Evolutionary conservation across 192 early-diverging fungal species (phyloP).

Genomic region (Phycomyces blakesleeanus): DNA sequence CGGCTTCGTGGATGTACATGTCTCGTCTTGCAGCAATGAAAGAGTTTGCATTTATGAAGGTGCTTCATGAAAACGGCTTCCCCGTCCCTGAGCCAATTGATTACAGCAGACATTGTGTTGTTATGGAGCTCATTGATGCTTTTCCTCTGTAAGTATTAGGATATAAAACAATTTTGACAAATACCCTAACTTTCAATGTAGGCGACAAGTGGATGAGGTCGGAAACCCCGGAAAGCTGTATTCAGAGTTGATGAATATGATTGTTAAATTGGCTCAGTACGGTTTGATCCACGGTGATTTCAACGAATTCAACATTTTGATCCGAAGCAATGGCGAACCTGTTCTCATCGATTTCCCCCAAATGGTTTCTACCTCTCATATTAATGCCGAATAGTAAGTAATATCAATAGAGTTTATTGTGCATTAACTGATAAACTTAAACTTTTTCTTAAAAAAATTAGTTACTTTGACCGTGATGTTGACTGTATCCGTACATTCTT

Average conservation of each 20-base stretch:
- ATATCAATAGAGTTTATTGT: too few species aligned
- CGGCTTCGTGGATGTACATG: slow-evolving; percentile 99
- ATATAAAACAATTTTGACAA: neutral
- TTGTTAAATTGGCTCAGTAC: slow-evolving; percentile 88
- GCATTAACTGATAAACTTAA: too few species aligned
- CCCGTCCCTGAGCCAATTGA: slow-evolving; percentile 94
- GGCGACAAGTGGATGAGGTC: slow-evolving; percentile 82
- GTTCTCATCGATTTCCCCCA: slow-evolving; percentile 99
- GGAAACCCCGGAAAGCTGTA: slow-evolving; percentile 91
- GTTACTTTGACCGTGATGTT: slow-evolving; percentile 98
- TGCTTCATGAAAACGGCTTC: slow-evolving; percentile 90
- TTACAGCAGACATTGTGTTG: slow-evolving; percentile 91
- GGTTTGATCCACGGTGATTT: slow-evolving; percentile 99
- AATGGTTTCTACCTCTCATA: slow-evolving; percentile 97
- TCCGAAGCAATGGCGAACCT: slow-evolving; percentile 77
- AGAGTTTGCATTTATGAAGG: slow-evolving; percentile 99
- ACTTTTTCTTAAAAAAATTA: too few species aligned
- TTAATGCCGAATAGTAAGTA: slow-evolving; percentile 83
- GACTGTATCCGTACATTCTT: slow-evolving; percentile 97
- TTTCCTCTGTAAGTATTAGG: slow-evolving; percentile 70
- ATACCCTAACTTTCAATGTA: slow-evolving; percentile 13
- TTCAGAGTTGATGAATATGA: slow-evolving; percentile 91
- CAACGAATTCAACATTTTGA: slow-evolving; percentile 98
- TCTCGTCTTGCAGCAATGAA: slow-evolving; percentile 97
- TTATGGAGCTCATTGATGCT: slow-evolving; percentile 94